Base-by-base conservation (phyloP, 768 basidiomycete genomes). In the Mycena rosella region DNA sequence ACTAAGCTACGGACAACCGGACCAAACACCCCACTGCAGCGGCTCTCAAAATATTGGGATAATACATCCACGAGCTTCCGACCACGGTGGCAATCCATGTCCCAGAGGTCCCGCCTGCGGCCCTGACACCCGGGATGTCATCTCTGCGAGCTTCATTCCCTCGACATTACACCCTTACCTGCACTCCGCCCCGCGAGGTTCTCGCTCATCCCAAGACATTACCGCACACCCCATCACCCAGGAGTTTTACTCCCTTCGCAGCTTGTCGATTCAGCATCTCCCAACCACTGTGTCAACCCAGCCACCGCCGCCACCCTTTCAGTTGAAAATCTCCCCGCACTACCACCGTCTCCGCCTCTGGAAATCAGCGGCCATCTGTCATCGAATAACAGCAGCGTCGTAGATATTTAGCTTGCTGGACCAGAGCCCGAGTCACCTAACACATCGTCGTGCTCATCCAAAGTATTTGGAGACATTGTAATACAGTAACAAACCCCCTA, bases 181-280 rank as follows among this genome's bases (percentile, higher is more conserved):
- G 13, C 42, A 54, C 29, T 68, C 72, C 20, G 68, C 71, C 9
- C 73, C 65, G 15, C 72, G 65, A 45, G 68, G 62, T 52, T 76
- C 74, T 8, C 72, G 72, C 24, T 74, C 77, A n/a, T 75, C 76
- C 20, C 74, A 72, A 15, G 69, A 75, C 27, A 36, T 74, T 9
- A 60, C 34, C 27, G 40, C 57, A 17, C 53, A 36, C 54, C 68
- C 66, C 61, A 67, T 52, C 58, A 67, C 49, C 57, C 67, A 51
- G 57, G 70, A 53, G 53, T 72, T 57, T 36, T 67, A 59, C 40
- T 58, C 49, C 11, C 24, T 62, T 20, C 68, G 59, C 40, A 65
- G 54, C 14, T 29, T 70, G 47, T 70, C 68, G 0, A 55, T 65
- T 34, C 53, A 65, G 36, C 55, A 70, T 49, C 68, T 70, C 2